A percentile compares a stretch with the other conserved stretches of the same genome.
These are phyloP conservation scores for Pugionium cornutum DNA, from an alignment of 345 rosid species.

Conservation along the genomic window DNA sequence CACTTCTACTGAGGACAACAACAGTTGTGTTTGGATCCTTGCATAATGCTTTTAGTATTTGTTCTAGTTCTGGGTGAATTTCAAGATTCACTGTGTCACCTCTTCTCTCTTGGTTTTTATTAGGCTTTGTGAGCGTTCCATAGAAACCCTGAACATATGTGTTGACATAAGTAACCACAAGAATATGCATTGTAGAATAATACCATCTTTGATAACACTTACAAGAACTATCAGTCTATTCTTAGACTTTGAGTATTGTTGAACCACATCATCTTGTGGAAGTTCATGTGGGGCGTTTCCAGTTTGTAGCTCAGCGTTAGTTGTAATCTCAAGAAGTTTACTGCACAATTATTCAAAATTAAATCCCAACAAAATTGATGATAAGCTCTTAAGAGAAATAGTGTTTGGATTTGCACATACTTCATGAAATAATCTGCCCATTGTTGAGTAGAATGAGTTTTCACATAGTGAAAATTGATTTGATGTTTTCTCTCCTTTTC, in stretches of 20 bases:
- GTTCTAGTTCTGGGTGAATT: constrained; percentile 73
- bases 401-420: constrained; percentile 42
- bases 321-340: constrained; percentile 76
- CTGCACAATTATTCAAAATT: constrained; percentile 43
- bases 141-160: constrained; percentile 79
- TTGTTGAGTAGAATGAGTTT: too few species aligned
- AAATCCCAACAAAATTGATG: neutral
- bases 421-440: too few species aligned
- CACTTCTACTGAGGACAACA: constrained; percentile 88
- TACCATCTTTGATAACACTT: constrained; percentile 35
- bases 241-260: constrained; percentile 59
- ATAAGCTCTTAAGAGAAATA: constrained; percentile 8
- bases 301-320: constrained; percentile 68
- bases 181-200: too few species aligned
- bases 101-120: constrained; percentile 67
- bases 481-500: too few species aligned
- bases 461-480: too few species aligned
- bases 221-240: constrained; percentile 87
- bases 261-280: constrained; percentile 65
- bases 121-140: constrained; percentile 80
- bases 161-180: constrained; percentile 1
- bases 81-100: constrained; percentile 80
- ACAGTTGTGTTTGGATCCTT: constrained; percentile 73
- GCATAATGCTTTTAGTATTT: constrained; percentile 58
- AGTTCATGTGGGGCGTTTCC: constrained; percentile 70